These are phyloP conservation scores for Mortierella sp. DNA, from an alignment of 371 early-diverging fungal genomes.

Conservation along the genomic window DNA sequence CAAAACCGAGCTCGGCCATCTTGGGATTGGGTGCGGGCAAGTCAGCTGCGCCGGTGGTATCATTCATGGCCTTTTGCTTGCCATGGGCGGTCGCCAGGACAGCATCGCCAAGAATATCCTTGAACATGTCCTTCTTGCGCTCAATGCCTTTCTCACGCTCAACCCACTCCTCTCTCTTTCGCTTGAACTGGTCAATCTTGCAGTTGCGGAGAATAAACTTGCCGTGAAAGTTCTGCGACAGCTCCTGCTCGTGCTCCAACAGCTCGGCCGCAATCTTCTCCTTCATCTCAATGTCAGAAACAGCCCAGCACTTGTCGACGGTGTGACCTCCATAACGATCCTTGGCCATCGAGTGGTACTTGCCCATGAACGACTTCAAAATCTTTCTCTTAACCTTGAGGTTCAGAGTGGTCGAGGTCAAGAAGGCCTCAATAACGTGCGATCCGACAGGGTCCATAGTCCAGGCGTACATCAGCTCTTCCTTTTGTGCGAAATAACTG, in stretches of 20 bases:
- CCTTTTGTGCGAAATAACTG: conserved; percentile 74
- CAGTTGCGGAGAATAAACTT: conserved; percentile 85
- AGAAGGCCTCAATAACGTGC: conserved; percentile 79
- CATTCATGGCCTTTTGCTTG: conserved; percentile 36
- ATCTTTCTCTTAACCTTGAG: conserved; percentile 77
- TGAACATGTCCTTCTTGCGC: conserved; percentile 81
- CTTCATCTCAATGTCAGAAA: conserved; percentile 82
- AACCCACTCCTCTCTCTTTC: conserved; percentile 80
- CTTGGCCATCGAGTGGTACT: conserved; percentile 71
- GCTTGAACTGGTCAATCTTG: conserved; percentile 81
- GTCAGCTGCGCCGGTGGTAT: conserved; percentile 14
- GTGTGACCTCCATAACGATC: conserved; percentile 87
- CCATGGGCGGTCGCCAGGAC: conserved; percentile 38
- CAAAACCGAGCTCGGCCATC: conserved; percentile 68
- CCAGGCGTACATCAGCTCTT: conserved; percentile 69
- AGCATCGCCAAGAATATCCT: conserved; percentile 75
- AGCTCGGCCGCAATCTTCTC: conserved; percentile 82
- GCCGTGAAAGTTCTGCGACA: conserved; percentile 78
- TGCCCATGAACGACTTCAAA: conserved; percentile 67
- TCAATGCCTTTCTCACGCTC: conserved; percentile 79
- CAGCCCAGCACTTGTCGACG: conserved; percentile 84
- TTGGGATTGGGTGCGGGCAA: conserved; percentile 58
- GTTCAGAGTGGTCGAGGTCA: conserved; percentile 68
- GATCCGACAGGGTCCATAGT: conserved; percentile 79
- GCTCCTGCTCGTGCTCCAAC: conserved; percentile 64